Percentiles rank a stretch among this genome's conserved stretches.
Conservation (phyloP, 2,329 filamentous ascomycete genomes). For the Colletotrichum coccodes region DNA sequence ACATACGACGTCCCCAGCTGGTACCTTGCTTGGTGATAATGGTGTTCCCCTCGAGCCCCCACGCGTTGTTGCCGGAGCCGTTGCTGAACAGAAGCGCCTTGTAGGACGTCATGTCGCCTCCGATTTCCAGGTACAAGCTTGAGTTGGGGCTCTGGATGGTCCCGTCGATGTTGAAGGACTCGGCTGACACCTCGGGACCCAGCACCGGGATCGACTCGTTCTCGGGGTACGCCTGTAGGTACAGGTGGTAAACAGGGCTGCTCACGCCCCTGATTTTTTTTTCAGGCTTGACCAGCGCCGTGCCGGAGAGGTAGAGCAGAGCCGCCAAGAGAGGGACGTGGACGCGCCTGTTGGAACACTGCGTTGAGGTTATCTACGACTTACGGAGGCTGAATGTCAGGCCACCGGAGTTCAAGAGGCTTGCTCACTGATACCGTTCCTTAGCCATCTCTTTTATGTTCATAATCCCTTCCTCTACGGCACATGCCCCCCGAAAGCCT, state of each 20-base stretch:
- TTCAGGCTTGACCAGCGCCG: constrained; percentile 52
- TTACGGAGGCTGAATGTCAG: too few species aligned
- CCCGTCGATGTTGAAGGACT: constrained; percentile 59
- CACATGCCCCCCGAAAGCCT: neutral
- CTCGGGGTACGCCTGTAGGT: constrained; percentile 57
- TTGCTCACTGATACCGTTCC: neutral
- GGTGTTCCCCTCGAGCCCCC: constrained; percentile 58
- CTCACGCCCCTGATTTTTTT: constrained; percentile 61
- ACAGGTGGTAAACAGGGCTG: constrained; percentile 62
- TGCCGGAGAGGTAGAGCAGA: constrained; percentile 6
- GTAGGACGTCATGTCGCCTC: constrained; percentile 56
- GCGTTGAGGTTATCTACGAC: neutral
- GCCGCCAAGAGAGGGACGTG: constrained; percentile 22
- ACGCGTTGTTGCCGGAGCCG: constrained; percentile 54
- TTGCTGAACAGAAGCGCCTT: constrained; percentile 59
- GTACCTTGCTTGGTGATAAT: constrained; percentile 57
- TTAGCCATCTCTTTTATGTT: neutral
- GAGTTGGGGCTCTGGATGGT: constrained; percentile 62
- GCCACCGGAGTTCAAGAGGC: too few species aligned
- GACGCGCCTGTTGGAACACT: constrained; percentile 23
- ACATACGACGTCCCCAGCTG: constrained; percentile 53
- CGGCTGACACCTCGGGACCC: constrained; percentile 59
- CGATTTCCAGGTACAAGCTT: constrained; percentile 58
- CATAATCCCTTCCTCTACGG: neutral
- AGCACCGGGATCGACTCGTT: constrained; percentile 58